Percentiles rank a stretch among this genome's conserved stretches.
phyloP scores from a whole-genome alignment of 108 stramenopile genomes.

The Schizochytrium sp. region DNA sequence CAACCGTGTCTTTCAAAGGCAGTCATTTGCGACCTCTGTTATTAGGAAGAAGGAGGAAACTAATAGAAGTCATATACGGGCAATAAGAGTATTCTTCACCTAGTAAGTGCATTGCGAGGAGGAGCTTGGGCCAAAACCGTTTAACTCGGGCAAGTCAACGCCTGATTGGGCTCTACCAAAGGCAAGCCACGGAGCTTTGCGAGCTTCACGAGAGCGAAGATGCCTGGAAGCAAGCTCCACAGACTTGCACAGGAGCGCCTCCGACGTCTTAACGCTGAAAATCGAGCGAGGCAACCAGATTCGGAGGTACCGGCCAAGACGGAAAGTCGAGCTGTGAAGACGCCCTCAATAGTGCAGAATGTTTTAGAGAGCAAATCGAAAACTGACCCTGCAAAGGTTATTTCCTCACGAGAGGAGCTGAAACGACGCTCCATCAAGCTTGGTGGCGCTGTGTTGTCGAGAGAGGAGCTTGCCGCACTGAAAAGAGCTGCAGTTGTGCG shows the following conservation, averaged over 20 bases:
- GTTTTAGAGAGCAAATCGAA: not conserved
- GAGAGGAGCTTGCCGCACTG: not conserved
- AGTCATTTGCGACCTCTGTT: too few species aligned
- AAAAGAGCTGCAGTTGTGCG: conserved; percentile 40
- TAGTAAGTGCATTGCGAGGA: too few species aligned
- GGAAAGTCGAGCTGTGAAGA: not conserved
- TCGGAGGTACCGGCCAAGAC: not conserved
- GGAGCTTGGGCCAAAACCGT: too few species aligned
- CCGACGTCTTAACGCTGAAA: not conserved
- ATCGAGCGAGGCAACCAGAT: not conserved
- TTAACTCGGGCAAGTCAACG: too few species aligned
- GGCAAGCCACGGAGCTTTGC: too few species aligned
- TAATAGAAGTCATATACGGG: too few species aligned
- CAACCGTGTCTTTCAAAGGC: too few species aligned
- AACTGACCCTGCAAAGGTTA: not conserved
- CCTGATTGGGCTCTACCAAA: too few species aligned
- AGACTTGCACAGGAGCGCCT: conserved; percentile 42
- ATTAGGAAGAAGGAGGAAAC: too few species aligned
- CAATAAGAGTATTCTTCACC: too few species aligned
- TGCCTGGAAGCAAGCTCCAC: conserved; percentile 38
- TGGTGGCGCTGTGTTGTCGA: not conserved
- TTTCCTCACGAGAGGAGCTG: not conserved
- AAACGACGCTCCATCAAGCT: not conserved
- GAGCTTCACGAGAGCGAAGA: not conserved
- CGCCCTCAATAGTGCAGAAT: not conserved